These are phyloP conservation scores for Azolla pinnata DNA, from an alignment of 75 land plant species.

Conservation along the genomic window DNA sequence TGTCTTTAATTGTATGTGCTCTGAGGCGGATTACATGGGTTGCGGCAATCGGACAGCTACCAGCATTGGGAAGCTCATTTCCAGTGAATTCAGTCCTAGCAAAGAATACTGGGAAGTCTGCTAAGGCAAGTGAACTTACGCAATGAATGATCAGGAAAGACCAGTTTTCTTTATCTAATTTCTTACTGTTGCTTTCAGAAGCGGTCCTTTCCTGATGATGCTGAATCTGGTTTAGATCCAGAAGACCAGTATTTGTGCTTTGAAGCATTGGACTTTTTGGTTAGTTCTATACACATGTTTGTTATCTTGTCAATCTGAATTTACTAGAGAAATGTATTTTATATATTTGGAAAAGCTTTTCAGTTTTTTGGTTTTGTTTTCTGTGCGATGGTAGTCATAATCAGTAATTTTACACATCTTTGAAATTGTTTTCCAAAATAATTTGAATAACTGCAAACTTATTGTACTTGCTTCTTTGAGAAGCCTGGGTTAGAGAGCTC, in stretches of 20 bases:
- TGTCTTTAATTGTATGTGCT: conserved; percentile 15
- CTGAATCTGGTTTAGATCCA: conserved; percentile 11
- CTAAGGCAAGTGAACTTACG: neutral
- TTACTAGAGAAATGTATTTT: too few species aligned
- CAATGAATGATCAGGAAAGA: too few species aligned
- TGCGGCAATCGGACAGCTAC: conserved; percentile 21
- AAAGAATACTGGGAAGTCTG: conserved; percentile 3
- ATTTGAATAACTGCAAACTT: neutral
- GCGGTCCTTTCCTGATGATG: conserved; percentile 1
- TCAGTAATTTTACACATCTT: too few species aligned
- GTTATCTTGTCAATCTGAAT: neutral
- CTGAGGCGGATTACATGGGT: conserved; percentile 22
- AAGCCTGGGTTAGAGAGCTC: too few species aligned
- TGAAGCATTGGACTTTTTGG: conserved; percentile 33
- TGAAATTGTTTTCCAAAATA: neutral
- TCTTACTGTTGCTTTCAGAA: neutral
- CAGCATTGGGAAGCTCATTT: conserved; percentile 4
- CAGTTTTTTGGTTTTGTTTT: too few species aligned
- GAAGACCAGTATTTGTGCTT: conserved; percentile 23
- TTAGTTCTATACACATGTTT: conserved; percentile 6
- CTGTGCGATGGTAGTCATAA: too few species aligned
- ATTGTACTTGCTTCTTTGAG: too few species aligned
- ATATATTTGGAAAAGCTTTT: too few species aligned
- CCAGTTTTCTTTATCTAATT: neutral
- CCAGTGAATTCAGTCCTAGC: neutral